Evolutionary conservation across 1,139 yeast species (phyloP), one percentile per base, ranked within the genome.

Genomic region (Yamadazyma dendronema): DNA sequence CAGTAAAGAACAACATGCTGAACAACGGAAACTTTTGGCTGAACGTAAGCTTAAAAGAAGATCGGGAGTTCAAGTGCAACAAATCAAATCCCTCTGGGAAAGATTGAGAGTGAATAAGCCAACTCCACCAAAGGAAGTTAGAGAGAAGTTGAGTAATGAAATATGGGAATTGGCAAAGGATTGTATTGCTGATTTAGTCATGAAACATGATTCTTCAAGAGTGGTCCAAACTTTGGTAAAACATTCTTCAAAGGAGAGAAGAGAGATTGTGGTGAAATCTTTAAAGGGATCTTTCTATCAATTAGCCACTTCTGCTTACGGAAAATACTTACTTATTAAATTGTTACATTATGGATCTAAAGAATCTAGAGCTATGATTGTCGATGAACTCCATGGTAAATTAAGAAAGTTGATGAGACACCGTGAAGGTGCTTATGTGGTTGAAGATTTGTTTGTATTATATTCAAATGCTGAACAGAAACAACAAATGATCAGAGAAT

Each of bases 381-480:
- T 90, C 40, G 75, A 84, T 55, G 97, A 88, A 63, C 73, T 92
- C 46, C 96, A 89, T 56, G 97, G 97, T 36, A 84, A 84, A 53
- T 77, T 88, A 52, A 74, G 97, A 59, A 90, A 88, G 62, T 73
- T 92, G 47, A 89, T 92, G 94, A 82, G 95, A 72, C 97, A 92
- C 64, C 84, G 84, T 65, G 97, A 92, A 72, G 98, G 97, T 65
- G 97, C 97, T n/a, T 89, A 92, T 55, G 97, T 92, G 28, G 90
- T 90, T 47, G 97, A 92, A 65, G 98, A 92, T 70, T 74, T 89
- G 52, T 92, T 74, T 59, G 87, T 89, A 21, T 79, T 89, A 47
- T 92, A 90, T 61, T 79, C 96, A 4, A 80, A 89, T 21, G 76
- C 84, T 30, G 87, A 82, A 44, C 97, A 92, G 64, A 86, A 79